Evolutionary conservation across 345 rosid species (phyloP).

Genomic region (Eucalyptus pauciflora): DNA sequence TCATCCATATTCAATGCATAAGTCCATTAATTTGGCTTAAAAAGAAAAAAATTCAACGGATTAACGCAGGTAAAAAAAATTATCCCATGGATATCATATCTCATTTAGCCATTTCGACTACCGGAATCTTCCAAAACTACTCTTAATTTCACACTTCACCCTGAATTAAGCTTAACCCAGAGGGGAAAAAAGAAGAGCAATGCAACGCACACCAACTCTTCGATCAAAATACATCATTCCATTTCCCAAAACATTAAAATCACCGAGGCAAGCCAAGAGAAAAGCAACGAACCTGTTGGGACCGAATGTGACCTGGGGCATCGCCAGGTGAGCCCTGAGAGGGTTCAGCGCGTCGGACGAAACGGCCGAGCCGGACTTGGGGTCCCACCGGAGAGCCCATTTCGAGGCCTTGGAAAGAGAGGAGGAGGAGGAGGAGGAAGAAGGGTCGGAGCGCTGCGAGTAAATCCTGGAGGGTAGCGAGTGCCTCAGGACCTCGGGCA

Average conservation of each 20-base stretch:
- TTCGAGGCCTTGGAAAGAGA: slow-evolving; percentile 62
- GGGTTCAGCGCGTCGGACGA: slow-evolving; percentile 68
- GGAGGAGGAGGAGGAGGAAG: slow-evolving; percentile 38
- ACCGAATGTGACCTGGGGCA: slow-evolving; percentile 91
- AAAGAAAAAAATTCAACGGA: background rate
- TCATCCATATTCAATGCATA: background rate
- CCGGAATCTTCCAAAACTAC: background rate
- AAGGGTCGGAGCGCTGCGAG: background rate
- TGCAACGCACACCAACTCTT: background rate
- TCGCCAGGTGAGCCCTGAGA: slow-evolving; percentile 66
- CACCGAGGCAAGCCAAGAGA: background rate
- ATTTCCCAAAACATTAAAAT: background rate
- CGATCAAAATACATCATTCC: background rate
- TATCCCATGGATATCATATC: background rate
- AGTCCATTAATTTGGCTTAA: background rate
- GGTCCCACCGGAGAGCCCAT: slow-evolving; percentile 49
- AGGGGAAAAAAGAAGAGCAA: background rate
- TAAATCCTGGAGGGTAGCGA: slow-evolving; percentile 64
- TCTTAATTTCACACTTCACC: background rate
- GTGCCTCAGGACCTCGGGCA: slow-evolving; percentile 79
- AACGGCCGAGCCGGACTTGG: slow-evolving; percentile 6
- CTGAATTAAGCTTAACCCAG: background rate
- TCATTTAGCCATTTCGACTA: background rate
- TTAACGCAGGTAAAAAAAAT: background rate
- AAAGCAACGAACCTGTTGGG: slow-evolving; percentile 57